Evolutionary conservation across 1,284 basidiomycete genomes (phyloP).

Genomic region (Coniferiporia weirii): DNA sequence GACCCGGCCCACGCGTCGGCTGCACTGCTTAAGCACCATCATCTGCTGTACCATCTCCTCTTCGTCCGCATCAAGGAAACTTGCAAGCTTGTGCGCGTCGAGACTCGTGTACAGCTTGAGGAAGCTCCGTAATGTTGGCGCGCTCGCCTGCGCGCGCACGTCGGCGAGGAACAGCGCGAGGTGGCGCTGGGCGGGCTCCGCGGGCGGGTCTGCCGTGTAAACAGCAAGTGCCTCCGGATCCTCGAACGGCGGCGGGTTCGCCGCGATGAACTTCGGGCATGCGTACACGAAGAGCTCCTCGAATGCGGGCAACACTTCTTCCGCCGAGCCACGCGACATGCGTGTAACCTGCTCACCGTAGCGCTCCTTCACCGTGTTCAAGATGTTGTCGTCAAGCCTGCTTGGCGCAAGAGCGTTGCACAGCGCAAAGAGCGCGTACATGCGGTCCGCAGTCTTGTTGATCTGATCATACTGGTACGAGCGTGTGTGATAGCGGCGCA

Average conservation of each 20-base stretch:
- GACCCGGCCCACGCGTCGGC: conserved; percentile 65
- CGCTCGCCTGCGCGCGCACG: conserved; percentile 70
- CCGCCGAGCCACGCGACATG: conserved; percentile 70
- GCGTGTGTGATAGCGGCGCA: conserved; percentile 92
- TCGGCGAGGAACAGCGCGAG: conserved; percentile 79
- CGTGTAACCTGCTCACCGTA: conserved; percentile 88
- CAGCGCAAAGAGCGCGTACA: conserved; percentile 94
- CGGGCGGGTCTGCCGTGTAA: conserved; percentile 42
- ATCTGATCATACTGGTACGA: conserved; percentile 98
- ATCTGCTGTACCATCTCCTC: conserved; percentile 94
- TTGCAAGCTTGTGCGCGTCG: conserved; percentile 87
- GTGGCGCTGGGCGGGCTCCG: conserved; percentile 83
- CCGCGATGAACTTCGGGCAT: conserved; percentile 94
- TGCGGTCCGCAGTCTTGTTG: conserved; percentile 94
- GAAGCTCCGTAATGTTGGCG: conserved; percentile 86
- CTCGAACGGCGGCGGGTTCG: conserved; percentile 92
- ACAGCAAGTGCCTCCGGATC: conserved; percentile 62
- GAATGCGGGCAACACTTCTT: conserved; percentile 79
- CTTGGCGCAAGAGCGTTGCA: conserved; percentile 90
- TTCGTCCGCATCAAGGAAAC: conserved; percentile 86
- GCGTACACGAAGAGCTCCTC: conserved; percentile 94
- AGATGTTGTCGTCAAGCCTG: conserved; percentile 90
- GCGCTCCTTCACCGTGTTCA: conserved; percentile 88
- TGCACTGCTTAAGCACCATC: conserved; percentile 93
- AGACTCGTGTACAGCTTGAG: conserved; percentile 94